Base-by-base conservation (phyloP, 148 eudicot species). In the Camellia lanceoleosa region DNA sequence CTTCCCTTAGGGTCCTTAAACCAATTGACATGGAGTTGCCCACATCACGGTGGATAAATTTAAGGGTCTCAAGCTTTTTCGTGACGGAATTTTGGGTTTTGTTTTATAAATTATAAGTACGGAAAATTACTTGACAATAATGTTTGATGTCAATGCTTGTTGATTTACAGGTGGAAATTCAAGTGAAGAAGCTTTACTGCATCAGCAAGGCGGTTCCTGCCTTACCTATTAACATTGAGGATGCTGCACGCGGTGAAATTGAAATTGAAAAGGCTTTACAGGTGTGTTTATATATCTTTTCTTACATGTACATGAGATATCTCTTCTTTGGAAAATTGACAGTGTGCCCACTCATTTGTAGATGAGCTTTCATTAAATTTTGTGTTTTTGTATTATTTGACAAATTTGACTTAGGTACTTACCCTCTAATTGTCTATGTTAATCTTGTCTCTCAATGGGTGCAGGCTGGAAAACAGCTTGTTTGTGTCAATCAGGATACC, bases 401-500 rank as follows among this genome's bases (percentile, higher is more conserved):
- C 3, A 16, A 56, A 13, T 56, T 54, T 18, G 42, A 38, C 5
- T 5, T 10, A 15, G 56, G 59, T 41, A 6, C 54, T 54, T 13
- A 23, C 19, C 52, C 54, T 49, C 47, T 3, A 20, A 19, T 5
- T 52, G 43, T 56, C 46, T 14, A 44, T 77, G 47, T 66, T 77
- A 52, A 83, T 68, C 41, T 68, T 12, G 15, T 55, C 73, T 80
- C 10, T 75, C 12, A 42, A 56, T 85, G 71, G 71, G 42, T 89
- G 71, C 91, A 95, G 99, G 92, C 87, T 66, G 99, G 99, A 56
- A 91, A 93, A 81, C 93, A 89, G 77, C 87, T 93, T 65, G 97
- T 92, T 64, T 93, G 94, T 55, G 99, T 95, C 47, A 91, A 89
- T 83, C 99, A 95, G 87, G 97, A 93, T 78, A 95, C 97, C 5